phyloP scores from a whole-genome alignment of 2,329 filamentous ascomycete species.

The Aspergillus oerlinghausenensis region DNA sequence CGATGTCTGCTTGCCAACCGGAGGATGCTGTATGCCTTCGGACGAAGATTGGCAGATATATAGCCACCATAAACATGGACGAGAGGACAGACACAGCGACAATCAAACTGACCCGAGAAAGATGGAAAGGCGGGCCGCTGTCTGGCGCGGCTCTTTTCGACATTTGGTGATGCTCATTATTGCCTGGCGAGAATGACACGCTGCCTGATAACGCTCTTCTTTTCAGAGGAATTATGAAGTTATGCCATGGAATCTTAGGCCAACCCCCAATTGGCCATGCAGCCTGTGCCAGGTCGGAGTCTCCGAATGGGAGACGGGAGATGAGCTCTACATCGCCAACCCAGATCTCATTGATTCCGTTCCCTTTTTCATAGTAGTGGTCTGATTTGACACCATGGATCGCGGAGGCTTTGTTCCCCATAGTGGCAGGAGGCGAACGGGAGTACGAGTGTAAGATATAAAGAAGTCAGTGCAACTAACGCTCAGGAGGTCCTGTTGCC shows the following conservation, averaged over 20 bases:
- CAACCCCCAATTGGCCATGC: slow-evolving; percentile 28
- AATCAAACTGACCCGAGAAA: neutral
- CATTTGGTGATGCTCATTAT: neutral
- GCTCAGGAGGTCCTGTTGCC: neutral
- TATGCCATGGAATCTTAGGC: slow-evolving; percentile 38
- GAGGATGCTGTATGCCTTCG: neutral
- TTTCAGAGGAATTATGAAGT: slow-evolving; percentile 35
- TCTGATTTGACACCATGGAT: slow-evolving; percentile 31
- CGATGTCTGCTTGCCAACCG: neutral
- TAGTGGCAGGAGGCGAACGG: slow-evolving; percentile 6
- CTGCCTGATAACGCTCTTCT: slow-evolving; percentile 5
- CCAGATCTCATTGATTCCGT: slow-evolving; percentile 38
- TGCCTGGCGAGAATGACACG: neutral
- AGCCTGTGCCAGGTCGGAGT: slow-evolving; percentile 35
- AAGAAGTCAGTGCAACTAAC: neutral
- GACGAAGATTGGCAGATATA: neutral
- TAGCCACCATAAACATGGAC: neutral
- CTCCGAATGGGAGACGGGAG: slow-evolving; percentile 36
- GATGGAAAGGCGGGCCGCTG: neutral
- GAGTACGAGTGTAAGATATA: neutral
- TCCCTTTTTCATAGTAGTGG: slow-evolving; percentile 32
- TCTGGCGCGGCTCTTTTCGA: neutral
- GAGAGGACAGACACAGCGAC: neutral
- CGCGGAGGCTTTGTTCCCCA: slow-evolving; percentile 34
- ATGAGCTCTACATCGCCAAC: slow-evolving; percentile 33